phyloP scores from a whole-genome alignment of 2,329 filamentous ascomycete species.

The Penicillium sp. region DNA sequence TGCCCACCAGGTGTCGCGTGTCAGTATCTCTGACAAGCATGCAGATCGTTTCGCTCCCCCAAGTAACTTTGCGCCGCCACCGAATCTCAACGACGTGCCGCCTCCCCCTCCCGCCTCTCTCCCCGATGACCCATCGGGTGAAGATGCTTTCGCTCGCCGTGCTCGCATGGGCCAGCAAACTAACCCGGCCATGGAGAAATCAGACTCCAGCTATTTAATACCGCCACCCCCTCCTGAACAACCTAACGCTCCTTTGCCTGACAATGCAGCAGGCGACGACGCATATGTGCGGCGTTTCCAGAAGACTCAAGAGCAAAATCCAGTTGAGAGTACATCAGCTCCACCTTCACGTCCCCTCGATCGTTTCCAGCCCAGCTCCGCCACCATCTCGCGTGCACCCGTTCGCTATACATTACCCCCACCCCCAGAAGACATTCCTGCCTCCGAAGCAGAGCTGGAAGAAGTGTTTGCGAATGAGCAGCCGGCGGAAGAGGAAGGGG shows the following conservation, averaged over 20 bases:
- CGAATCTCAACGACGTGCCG: conserved; percentile 37
- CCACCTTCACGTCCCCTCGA: conserved; percentile 36
- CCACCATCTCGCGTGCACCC: conserved; percentile 69
- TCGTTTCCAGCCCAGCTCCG: conserved; percentile 38
- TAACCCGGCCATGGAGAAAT: conserved; percentile 14
- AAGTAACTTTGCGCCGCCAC: conserved; percentile 49
- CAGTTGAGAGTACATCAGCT: conserved; percentile 23
- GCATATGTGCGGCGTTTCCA: conserved; percentile 24
- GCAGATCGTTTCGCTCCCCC: conserved; percentile 49
- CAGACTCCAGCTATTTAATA: conserved; percentile 13
- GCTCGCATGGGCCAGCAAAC: conserved; percentile 50
- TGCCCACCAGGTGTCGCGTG: not conserved
- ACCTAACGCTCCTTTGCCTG: conserved; percentile 28
- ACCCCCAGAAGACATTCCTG: conserved; percentile 48
- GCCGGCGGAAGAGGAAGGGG: conserved; percentile 29
- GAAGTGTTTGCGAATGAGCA: conserved; percentile 40
- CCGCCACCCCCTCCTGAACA: conserved; percentile 31
- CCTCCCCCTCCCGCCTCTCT: conserved; percentile 38
- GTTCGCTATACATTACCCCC: conserved; percentile 62
- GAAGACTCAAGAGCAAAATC: conserved; percentile 19
- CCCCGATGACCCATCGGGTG: conserved; percentile 57
- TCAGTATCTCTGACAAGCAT: not conserved
- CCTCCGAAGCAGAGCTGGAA: conserved; percentile 50
- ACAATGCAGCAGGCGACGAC: conserved; percentile 23
- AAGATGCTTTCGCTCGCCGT: conserved; percentile 63